Evolutionary conservation across 225 moss, liverwort and hornwort genomes (phyloP).

Genomic region (Pseudoscleropodium purum): DNA sequence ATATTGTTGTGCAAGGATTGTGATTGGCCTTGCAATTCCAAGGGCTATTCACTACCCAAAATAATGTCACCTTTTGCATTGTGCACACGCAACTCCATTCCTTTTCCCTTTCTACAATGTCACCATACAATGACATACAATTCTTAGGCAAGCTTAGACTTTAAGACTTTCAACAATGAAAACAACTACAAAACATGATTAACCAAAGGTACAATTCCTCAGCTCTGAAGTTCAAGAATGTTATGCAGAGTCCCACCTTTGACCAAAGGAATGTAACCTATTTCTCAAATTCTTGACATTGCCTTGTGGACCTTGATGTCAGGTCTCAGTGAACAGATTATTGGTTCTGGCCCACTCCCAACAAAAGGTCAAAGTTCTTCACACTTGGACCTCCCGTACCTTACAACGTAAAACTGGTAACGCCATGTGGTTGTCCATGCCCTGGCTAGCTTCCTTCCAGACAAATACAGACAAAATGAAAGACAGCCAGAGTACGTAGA

Average conservation of each 20-base stretch:
- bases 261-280: background rate
- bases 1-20: background rate
- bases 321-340: background rate
- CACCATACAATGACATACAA: background rate
- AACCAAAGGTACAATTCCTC: background rate
- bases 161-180: too few species aligned
- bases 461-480: background rate
- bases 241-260: background rate
- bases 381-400: background rate
- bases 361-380: background rate
- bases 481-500: background rate
- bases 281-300: background rate
- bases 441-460: background rate
- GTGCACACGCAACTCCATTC: fast-evolving
- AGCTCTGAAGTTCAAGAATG: background rate
- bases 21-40: background rate
- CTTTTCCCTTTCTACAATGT: too few species aligned
- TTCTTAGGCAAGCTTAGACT: background rate
- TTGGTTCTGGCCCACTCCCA: background rate
- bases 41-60: too few species aligned
- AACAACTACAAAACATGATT: background rate
- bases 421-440: background rate
- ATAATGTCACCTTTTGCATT: background rate
- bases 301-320: background rate
- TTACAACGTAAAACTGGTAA: background rate